Evolutionary conservation across 305 asterid species (phyloP).

Genomic region (Solanum hybrid): DNA sequence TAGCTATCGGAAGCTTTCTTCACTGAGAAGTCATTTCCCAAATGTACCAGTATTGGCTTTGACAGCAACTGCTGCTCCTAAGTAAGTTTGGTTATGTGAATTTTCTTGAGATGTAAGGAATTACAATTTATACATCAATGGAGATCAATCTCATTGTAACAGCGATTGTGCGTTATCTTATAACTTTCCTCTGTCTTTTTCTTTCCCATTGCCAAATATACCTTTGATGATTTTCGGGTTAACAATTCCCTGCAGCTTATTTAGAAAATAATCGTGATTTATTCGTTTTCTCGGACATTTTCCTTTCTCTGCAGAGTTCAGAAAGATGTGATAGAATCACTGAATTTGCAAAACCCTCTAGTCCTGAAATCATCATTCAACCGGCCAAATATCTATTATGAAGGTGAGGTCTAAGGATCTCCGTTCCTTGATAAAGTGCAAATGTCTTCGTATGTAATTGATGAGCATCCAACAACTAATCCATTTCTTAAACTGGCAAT

Average conservation of each 20-base stretch:
- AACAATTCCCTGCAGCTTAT: neutral
- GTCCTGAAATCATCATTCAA: slow-evolving; percentile 89
- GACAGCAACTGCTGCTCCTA: slow-evolving; percentile 98
- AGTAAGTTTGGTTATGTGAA: slow-evolving; percentile 48
- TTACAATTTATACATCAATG: neutral
- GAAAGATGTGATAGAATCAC: slow-evolving; percentile 73
- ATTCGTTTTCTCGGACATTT: neutral
- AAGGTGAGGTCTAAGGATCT: slow-evolving; percentile 46
- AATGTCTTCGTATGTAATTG: neutral
- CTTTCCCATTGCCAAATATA: neutral
- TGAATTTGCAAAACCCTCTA: slow-evolving; percentile 73
- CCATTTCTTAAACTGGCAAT: neutral
- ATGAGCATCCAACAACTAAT: neutral
- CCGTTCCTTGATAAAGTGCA: slow-evolving; percentile 5
- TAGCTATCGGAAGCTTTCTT: slow-evolving; percentile 89
- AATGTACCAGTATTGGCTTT: slow-evolving; percentile 76
- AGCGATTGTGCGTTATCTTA: neutral
- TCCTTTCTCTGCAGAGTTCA: slow-evolving; percentile 73
- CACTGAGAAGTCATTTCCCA: slow-evolving; percentile 60
- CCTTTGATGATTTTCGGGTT: neutral
- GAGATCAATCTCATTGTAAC: neutral
- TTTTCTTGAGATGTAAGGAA: slow-evolving; percentile 4
- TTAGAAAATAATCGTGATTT: neutral
- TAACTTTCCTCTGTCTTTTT: neutral
- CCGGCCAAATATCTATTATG: slow-evolving; percentile 88